Evolutionary conservation across 805 yeast genomes (phyloP).

Genomic region (Crinitomyces ghanaensis): DNA sequence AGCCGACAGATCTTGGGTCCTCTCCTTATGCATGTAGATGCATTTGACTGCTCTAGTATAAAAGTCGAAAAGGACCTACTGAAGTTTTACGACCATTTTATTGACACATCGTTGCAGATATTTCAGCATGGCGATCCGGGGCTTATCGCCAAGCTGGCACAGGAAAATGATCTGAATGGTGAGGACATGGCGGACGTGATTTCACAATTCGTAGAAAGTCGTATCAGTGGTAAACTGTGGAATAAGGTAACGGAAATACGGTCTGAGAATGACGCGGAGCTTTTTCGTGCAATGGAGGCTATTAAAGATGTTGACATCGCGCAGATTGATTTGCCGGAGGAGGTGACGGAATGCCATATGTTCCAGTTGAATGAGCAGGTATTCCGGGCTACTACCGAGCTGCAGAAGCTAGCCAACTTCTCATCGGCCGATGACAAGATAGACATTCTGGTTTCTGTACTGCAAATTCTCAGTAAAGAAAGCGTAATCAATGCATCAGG

Average conservation of each 20-base stretch:
- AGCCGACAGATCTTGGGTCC: slow-evolving; percentile 30
- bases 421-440: slow-evolving; percentile 21
- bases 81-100: slow-evolving; percentile 21
- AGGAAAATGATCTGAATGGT: slow-evolving; percentile 19
- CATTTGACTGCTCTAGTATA: slow-evolving; percentile 27
- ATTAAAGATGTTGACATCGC: slow-evolving; percentile 28
- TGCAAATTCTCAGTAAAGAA: slow-evolving; percentile 37
- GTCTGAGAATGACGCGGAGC: slow-evolving; percentile 17
- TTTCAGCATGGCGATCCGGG: slow-evolving; percentile 25
- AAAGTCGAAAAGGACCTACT: slow-evolving; percentile 23
- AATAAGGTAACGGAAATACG: slow-evolving; percentile 27
- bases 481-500: not conserved
- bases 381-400: slow-evolving; percentile 38
- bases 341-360: slow-evolving; percentile 17
- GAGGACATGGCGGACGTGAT: slow-evolving; percentile 37
- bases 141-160: slow-evolving; percentile 18
- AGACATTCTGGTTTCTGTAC: slow-evolving; percentile 35
- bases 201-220: slow-evolving; percentile 60
- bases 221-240: slow-evolving; percentile 62
- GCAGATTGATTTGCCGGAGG: slow-evolving; percentile 32
- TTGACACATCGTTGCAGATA: slow-evolving; percentile 25
- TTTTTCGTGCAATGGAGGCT: slow-evolving; percentile 17
- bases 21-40: slow-evolving; percentile 30
- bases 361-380: slow-evolving; percentile 35
- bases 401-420: slow-evolving; percentile 33